A percentile compares a stretch with the other conserved stretches of the same genome.
Evolutionary conservation across 2,329 filamentous ascomycete genomes (phyloP).

Genomic region (Verruconis gallopava): DNA sequence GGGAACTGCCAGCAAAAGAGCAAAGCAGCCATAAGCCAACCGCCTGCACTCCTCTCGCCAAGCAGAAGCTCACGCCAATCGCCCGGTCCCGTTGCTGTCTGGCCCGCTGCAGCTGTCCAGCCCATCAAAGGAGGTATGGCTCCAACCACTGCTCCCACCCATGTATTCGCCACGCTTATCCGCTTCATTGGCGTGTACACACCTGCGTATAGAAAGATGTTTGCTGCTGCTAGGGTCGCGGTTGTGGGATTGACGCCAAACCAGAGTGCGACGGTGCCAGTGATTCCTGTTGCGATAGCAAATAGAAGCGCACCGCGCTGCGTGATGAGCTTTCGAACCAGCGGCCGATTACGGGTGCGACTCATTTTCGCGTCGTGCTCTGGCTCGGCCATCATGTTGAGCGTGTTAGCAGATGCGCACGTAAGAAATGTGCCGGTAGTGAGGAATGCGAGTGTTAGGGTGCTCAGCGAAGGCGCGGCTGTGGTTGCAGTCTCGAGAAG

Average conservation of each 20-base stretch:
- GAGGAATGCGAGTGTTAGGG: constrained; percentile 83
- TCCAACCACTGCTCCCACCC: constrained; percentile 85
- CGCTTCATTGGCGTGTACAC: constrained; percentile 89
- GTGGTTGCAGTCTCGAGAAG: constrained; percentile 61
- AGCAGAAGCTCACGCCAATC: constrained; percentile 63
- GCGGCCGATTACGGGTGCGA: constrained; percentile 78
- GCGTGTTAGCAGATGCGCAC: constrained; percentile 79
- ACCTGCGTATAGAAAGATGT: constrained; percentile 82
- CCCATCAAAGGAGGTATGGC: constrained; percentile 95
- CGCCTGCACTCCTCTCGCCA: constrained; percentile 55
- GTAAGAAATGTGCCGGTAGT: constrained; percentile 80
- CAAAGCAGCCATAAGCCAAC: constrained; percentile 75
- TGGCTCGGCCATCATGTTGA: constrained; percentile 96
- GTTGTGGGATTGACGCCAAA: constrained; percentile 91
- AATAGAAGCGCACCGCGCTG: constrained; percentile 62
- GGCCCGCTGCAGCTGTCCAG: constrained; percentile 88
- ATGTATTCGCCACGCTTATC: constrained; percentile 77
- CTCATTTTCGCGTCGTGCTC: constrained; percentile 85
- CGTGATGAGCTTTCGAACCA: constrained; percentile 70
- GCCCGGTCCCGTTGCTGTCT: constrained; percentile 46
- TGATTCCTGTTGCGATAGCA: constrained; percentile 56
- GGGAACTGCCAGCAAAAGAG: constrained; percentile 97
- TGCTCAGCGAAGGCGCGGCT: constrained; percentile 64
- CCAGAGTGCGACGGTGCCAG: constrained; percentile 63
- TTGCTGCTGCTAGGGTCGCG: constrained; percentile 68